Base-by-base conservation (phyloP, 2,329 filamentous ascomycete species). In the Rhinocladiella mackenziei region DNA sequence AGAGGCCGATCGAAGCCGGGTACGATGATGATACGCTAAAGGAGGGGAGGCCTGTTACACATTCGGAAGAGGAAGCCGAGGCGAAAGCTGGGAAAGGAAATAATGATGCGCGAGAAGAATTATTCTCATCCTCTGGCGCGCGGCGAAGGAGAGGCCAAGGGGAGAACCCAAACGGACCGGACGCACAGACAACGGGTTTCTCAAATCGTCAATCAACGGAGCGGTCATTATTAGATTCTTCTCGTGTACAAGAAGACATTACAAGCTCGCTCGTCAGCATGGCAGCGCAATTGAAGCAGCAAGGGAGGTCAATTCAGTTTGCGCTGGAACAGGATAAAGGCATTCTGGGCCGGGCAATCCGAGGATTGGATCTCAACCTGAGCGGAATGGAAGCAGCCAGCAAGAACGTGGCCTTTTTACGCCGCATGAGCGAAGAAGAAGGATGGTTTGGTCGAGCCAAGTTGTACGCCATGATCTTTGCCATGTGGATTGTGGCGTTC, bases 401-500 rank as follows among this genome's bases (percentile, higher is more conserved):
- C 40, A 77, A 79, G 52, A 73, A 80, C 51, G 94, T 97, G 86
- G 83, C 86, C 1, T 75, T 78, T 58, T 65, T 97, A 61, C 73
- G 79, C 56, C 76, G 76, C 39, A 88, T 94, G 81, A 88, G 84
- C 11, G 91, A 96, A 69, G 89, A 89, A 3, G 83, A 84, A 62
- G 89, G 89, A 0, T 94, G 85, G 84, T 88, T 78, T 80, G 89
- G 84, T 4, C 71, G 89, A 39, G 78, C 94, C 71, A 73, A 91
- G 67, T 72, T 96, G 49, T 95, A 92, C 70, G 83, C 74, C 28
- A 84, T 86, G 75, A 89, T 96, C 36, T 85, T 83, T 58, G 87
- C 79, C 20, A 65, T 96, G 51, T 91, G 88, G 82, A 58, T 94
- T n/a, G 67, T 80, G 18, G 77, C 88, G 13, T 70, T 95, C 25